phyloP scores from a whole-genome alignment of 2,329 filamentous ascomycete genomes.

The Aspergillus persii region DNA sequence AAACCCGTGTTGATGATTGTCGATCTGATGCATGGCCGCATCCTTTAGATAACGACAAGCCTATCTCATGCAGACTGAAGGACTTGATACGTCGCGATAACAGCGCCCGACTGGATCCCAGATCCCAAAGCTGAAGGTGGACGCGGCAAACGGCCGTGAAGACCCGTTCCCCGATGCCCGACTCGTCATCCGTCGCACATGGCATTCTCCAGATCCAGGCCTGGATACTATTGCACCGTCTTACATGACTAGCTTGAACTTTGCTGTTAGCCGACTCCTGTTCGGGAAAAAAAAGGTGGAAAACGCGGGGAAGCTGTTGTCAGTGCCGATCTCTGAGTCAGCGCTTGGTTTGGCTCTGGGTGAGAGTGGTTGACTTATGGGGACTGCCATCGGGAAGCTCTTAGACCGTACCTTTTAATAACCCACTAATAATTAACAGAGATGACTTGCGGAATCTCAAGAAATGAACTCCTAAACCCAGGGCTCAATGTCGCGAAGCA shows the following conservation, averaged over 20 bases:
- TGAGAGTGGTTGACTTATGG: too few relatives aligned
- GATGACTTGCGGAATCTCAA: too few relatives aligned
- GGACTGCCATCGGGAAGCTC: too few relatives aligned
- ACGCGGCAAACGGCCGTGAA: neutral
- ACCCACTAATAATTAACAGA: too few relatives aligned
- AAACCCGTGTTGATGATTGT: constrained; percentile 4
- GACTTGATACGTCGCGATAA: neutral
- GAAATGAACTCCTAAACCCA: too few relatives aligned
- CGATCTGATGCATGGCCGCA: constrained; percentile 1
- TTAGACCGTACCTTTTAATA: too few relatives aligned
- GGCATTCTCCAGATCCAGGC: neutral
- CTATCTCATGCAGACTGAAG: neutral
- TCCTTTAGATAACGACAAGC: neutral
- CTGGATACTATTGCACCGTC: neutral
- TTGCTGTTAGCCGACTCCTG: neutral
- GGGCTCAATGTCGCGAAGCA: too few relatives aligned
- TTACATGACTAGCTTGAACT: too few relatives aligned
- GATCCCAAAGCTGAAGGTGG: neutral
- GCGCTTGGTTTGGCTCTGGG: neutral
- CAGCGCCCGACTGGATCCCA: neutral
- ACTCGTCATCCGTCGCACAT: neutral
- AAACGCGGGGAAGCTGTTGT: neutral
- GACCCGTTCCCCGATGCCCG: neutral
- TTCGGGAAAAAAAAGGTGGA: neutral
- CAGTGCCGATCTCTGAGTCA: neutral